phyloP scores from a whole-genome alignment of 768 basidiomycete genomes.

The Agrocybe pediades region DNA sequence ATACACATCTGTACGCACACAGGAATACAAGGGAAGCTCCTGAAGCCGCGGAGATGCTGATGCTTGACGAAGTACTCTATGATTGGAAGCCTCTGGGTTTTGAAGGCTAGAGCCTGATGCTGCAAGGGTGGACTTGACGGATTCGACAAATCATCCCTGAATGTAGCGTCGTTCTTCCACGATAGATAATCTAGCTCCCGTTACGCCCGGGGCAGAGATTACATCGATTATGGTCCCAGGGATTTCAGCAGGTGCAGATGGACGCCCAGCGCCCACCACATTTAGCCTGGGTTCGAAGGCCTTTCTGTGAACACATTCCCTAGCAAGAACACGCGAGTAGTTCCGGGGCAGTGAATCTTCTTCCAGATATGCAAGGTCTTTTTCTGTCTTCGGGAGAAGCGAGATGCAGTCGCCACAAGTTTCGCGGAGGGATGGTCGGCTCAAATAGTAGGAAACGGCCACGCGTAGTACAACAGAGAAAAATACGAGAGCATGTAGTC shows the following conservation, averaged over 20 bases:
- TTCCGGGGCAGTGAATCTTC: background rate
- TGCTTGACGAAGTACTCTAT: conserved; percentile 4
- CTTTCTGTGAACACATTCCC: background rate
- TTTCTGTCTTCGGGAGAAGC: background rate
- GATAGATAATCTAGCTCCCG: conserved; percentile 10
- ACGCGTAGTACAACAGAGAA: background rate
- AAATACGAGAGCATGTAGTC: too few species aligned
- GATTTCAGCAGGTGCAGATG: background rate
- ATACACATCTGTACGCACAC: too few species aligned
- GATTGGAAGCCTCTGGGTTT: conserved; percentile 3
- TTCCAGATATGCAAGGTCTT: background rate
- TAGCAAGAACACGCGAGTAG: background rate
- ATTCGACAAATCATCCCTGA: conserved; percentile 9
- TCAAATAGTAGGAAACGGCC: background rate
- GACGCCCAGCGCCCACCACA: background rate
- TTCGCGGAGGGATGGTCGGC: background rate
- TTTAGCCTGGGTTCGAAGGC: background rate
- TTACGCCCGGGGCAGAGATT: conserved; percentile 9
- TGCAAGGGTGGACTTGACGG: background rate
- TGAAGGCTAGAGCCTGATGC: too few species aligned
- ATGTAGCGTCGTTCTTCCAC: conserved; percentile 10
- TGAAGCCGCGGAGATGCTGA: conserved; percentile 19
- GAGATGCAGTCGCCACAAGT: background rate
- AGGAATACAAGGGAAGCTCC: background rate
- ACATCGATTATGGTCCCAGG: background rate